phyloP scores from a whole-genome alignment of 2,329 filamentous ascomycete genomes.

The Talaromyces sp. region DNA sequence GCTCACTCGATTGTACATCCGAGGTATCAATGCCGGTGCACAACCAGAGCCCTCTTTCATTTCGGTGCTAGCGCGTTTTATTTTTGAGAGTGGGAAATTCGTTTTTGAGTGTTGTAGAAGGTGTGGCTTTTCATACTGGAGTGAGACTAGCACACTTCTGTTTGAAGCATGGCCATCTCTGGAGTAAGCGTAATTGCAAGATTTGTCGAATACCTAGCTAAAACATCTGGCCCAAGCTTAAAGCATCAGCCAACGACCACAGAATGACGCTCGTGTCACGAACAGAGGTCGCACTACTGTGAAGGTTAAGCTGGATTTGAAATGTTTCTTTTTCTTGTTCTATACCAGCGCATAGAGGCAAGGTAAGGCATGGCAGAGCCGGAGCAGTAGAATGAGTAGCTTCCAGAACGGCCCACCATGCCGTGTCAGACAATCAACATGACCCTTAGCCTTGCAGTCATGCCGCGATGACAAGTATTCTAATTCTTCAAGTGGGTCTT shows the following conservation, averaged over 20 bases:
- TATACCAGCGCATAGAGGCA: neutral
- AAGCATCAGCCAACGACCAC: neutral
- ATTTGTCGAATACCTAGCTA: constrained; percentile 2
- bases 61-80: constrained; percentile 4
- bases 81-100: neutral
- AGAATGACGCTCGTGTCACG: constrained; percentile 4
- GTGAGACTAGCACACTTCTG: constrained; percentile 10
- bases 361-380: neutral
- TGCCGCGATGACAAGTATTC: neutral
- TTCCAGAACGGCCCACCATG: neutral
- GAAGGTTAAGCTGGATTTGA: neutral
- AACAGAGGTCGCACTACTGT: constrained; percentile 6
- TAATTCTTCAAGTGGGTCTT: constrained; percentile 6
- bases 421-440: neutral
- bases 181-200: constrained; percentile 6
- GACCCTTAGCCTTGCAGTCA: neutral
- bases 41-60: neutral
- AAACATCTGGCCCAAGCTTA: neutral
- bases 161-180: constrained; percentile 7
- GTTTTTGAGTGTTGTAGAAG: neutral
- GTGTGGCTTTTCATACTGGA: constrained; percentile 11
- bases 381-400: neutral
- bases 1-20: neutral
- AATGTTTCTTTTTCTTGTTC: constrained; percentile 4
- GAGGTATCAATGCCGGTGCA: neutral